phyloP scores from a whole-genome alignment of 1,284 basidiomycete species.

The Fistulinella cinereoalba region DNA sequence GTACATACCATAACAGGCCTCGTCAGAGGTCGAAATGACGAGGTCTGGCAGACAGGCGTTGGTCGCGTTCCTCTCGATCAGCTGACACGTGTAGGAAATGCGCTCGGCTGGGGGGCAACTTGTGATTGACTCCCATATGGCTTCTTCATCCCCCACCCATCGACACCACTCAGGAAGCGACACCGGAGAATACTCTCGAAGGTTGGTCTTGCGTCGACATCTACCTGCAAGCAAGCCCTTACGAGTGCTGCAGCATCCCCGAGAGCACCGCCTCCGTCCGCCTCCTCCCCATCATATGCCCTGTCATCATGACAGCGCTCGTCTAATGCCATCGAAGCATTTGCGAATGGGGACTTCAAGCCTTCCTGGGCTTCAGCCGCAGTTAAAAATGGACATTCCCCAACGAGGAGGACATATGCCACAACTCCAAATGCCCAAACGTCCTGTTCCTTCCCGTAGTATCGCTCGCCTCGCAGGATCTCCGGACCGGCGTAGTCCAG shows the following conservation, averaged over 20 bases:
- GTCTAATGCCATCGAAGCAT: conserved; percentile 68
- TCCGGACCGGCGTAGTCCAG: conserved; percentile 96
- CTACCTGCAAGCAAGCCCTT: conserved; percentile 73
- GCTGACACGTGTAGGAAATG: conserved; percentile 29
- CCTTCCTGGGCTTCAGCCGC: conserved; percentile 82
- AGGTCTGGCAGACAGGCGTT: conserved; percentile 20
- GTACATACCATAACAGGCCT: conserved; percentile 10
- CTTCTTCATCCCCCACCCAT: conserved; percentile 54
- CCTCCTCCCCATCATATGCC: conserved; percentile 67
- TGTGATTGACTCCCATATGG: conserved; percentile 30
- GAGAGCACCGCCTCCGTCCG: conserved; percentile 77
- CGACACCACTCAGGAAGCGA: conserved; percentile 70
- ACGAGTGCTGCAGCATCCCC: conserved; percentile 81
- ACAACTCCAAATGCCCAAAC: conserved; percentile 99
- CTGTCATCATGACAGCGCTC: conserved; percentile 73
- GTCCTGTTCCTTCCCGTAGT: conserved; percentile 95
- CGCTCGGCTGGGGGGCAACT: conserved; percentile 29
- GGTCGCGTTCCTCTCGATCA: conserved; percentile 19
- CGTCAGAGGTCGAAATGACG: conserved; percentile 2
- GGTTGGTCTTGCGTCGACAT: conserved; percentile 70
- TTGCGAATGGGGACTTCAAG: conserved; percentile 69
- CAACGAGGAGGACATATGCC: conserved; percentile 91
- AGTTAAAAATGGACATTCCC: conserved; percentile 92
- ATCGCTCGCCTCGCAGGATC: conserved; percentile 92
- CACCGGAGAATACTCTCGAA: conserved; percentile 78